phyloP scores from a whole-genome alignment of 2,329 filamentous ascomycete genomes.

The Colletotrichum camelliae region DNA sequence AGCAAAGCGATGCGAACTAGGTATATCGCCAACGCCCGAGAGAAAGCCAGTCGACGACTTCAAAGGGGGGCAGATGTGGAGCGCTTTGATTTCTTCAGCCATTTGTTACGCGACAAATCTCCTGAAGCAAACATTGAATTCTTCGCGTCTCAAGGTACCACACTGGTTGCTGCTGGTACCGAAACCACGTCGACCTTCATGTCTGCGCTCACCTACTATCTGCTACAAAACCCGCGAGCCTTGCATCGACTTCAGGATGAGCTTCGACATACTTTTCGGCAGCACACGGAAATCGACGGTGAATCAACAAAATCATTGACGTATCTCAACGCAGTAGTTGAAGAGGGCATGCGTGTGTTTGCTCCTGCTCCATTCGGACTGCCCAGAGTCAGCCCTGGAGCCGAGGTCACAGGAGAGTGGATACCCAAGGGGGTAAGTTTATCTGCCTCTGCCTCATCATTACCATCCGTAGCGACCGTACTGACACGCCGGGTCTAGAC shows the following conservation, averaged over 20 bases:
- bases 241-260: not conserved
- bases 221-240: not conserved
- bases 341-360: slow-evolving; percentile 9
- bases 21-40: not conserved
- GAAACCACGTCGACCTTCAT: slow-evolving; percentile 5
- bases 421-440: not conserved
- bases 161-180: not conserved
- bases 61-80: not conserved
- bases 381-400: not conserved
- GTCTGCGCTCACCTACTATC: not conserved
- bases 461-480: not conserved
- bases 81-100: slow-evolving; percentile 4
- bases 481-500: not conserved
- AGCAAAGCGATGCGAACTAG: not conserved
- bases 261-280: not conserved
- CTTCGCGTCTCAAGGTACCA: not conserved
- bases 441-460: too few relatives aligned
- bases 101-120: not conserved
- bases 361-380: not conserved
- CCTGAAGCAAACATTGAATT: not conserved
- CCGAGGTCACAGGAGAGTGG: not conserved
- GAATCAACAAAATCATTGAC: not conserved
- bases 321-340: not conserved
- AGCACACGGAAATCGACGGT: not conserved
- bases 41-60: not conserved